Evolutionary conservation across 805 yeast genomes (phyloP).

Genomic region (Torulaspora gathmanii): DNA sequence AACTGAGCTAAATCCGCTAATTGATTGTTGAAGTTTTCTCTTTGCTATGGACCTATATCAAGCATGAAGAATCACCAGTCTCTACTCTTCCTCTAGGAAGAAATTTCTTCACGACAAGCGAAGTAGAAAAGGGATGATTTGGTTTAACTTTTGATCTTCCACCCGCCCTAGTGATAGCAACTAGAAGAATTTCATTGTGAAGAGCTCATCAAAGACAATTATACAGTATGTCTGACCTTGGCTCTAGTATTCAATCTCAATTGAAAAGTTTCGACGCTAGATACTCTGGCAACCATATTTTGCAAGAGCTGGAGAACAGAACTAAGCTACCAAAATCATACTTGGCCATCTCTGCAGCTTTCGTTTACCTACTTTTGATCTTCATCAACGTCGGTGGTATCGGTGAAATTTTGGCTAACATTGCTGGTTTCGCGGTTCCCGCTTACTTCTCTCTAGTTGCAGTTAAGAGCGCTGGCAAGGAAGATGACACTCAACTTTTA

Average conservation of each 20-base stretch:
- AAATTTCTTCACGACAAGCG: not conserved
- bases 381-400: conserved; percentile 91
- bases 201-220: not conserved
- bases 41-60: not conserved
- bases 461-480: conserved; percentile 58
- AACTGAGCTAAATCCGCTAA: conserved; percentile 42
- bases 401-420: conserved; percentile 88
- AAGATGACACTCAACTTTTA: conserved; percentile 82
- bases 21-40: not conserved
- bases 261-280: conserved; percentile 43
- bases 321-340: conserved; percentile 77
- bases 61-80: no score
- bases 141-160: no score
- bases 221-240: conserved; percentile 40
- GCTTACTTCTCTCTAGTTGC: conserved; percentile 86
- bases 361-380: conserved; percentile 66
- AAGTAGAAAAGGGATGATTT: not conserved
- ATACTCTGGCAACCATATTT: conserved; percentile 25
- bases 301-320: conserved; percentile 39
- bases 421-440: conserved; percentile 87
- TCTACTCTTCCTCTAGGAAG: not conserved
- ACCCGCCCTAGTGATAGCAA: not conserved
- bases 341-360: conserved; percentile 62
- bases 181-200: not conserved
- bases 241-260: conserved; percentile 44